Evolutionary conservation across 495 filamentous ascomycete species (phyloP).

Genomic region (Haplographium delicatum): DNA sequence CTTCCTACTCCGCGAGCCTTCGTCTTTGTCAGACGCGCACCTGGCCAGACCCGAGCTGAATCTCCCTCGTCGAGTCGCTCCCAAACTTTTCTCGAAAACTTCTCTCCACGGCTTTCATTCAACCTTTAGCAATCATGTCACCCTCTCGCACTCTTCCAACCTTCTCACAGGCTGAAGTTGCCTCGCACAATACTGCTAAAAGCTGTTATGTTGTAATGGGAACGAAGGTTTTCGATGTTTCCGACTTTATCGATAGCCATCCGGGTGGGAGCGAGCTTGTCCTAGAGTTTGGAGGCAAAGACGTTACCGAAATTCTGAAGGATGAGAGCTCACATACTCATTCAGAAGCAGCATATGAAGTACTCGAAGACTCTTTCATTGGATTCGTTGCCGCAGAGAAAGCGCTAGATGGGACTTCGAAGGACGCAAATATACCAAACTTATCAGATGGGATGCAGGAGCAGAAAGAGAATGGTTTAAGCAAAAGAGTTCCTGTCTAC

Average conservation of each 20-base stretch:
- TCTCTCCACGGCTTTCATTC: background rate
- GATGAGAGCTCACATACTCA: constrained; percentile 82
- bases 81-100: too few relatives aligned
- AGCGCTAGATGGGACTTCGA: constrained; percentile 39
- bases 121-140: constrained; percentile 20
- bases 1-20: background rate
- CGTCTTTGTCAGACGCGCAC: background rate
- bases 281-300: constrained; percentile 84
- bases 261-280: constrained; percentile 88
- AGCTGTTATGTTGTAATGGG: constrained; percentile 94
- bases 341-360: constrained; percentile 87
- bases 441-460: constrained; percentile 24
- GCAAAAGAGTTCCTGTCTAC: constrained; percentile 39
- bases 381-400: constrained; percentile 61
- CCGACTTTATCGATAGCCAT: constrained; percentile 79
- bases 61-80: too few relatives aligned
- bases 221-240: constrained; percentile 90
- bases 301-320: constrained; percentile 75
- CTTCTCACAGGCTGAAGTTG: constrained; percentile 71
- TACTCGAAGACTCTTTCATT: constrained; percentile 74
- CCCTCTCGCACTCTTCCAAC: constrained; percentile 65
- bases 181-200: constrained; percentile 68
- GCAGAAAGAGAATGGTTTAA: constrained; percentile 19
- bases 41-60: background rate
- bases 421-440: constrained; percentile 36